phyloP scores from a whole-genome alignment of 2,329 filamentous ascomycete genomes.

The Fonsecaea monophora region DNA sequence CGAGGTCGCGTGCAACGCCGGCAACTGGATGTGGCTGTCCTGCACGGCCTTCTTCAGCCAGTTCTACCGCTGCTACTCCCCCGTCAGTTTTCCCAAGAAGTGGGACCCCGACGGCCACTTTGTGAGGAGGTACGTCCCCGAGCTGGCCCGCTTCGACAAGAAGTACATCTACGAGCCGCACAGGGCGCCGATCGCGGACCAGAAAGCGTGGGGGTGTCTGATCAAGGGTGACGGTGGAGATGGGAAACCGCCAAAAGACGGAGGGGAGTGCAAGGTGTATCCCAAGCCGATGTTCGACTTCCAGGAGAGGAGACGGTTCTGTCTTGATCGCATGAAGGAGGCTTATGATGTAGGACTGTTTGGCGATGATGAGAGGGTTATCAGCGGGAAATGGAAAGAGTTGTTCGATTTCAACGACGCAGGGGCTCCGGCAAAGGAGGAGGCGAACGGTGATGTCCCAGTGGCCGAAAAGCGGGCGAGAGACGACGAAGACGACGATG shows the following conservation, averaged over 20 bases:
- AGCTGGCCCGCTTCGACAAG: slow-evolving; percentile 65
- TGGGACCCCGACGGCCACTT: slow-evolving; percentile 74
- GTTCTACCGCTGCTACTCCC: slow-evolving; percentile 74
- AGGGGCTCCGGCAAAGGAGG: slow-evolving; percentile 46
- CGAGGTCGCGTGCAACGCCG: slow-evolving; percentile 73
- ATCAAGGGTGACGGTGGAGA: slow-evolving; percentile 61
- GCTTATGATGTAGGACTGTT: slow-evolving; percentile 71
- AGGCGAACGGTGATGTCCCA: slow-evolving; percentile 25
- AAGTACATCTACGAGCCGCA: slow-evolving; percentile 83
- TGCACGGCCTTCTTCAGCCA: slow-evolving; percentile 78
- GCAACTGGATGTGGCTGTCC: slow-evolving; percentile 75
- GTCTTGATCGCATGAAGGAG: slow-evolving; percentile 72
- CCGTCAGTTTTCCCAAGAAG: slow-evolving; percentile 74
- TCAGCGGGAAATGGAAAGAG: slow-evolving; percentile 65
- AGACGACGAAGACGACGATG: background rate
- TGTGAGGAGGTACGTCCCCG: slow-evolving; percentile 70
- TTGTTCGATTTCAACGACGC: slow-evolving; percentile 54
- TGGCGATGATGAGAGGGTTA: slow-evolving; percentile 67
- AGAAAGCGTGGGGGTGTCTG: slow-evolving; percentile 71
- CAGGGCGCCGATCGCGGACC: slow-evolving; percentile 72
- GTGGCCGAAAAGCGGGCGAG: slow-evolving; percentile 29
- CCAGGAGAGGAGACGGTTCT: slow-evolving; percentile 64
- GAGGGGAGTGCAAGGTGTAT: slow-evolving; percentile 58
- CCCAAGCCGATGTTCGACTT: slow-evolving; percentile 83
- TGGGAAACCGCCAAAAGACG: slow-evolving; percentile 37